Evolutionary conservation across 345 rosid species (phyloP), one percentile per base, ranked within the genome.

Genomic region (Salix arbutifolia): DNA sequence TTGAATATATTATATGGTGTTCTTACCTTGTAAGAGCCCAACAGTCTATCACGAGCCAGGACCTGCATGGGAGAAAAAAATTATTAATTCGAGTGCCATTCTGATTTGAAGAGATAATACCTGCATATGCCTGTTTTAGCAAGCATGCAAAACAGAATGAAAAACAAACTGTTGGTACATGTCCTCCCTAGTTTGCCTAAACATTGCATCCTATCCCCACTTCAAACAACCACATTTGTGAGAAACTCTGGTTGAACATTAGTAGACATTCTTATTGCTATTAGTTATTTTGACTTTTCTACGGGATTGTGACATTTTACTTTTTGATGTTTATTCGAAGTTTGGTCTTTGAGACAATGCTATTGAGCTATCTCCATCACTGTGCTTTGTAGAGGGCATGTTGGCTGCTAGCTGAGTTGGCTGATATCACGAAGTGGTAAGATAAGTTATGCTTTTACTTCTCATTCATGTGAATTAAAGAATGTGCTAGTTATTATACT

Each of bases 21-120:
- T 62, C 69, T 35, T 81, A 95, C 99, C 99, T 95, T 93, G 87
- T 89, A 93, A 78, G 97, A 88, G 38, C 99, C 99, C 73, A 95
- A 79, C 78, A 91, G 82, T 83, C 99, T 88, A 80, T 93, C 99
- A 6, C 99, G 96, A 81, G 97, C 99, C 79, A 95, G 85, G 80
- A 95, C 87, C 99, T 95, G 86, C 75, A 69, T 74, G 58, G 78
- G 78, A 64, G 23, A 40, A 66, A 38, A 75, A 6, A 58, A 21
- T 12, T 69, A 31, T 46, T 67, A 40, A 62, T 75, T 77, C 42
- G 12, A 50, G 38, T 73, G 44, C 9, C 52, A 50, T 35, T 76
- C 21, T 30, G 12, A n/a, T 42, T 46, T 38, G 33, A 42, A 61
- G 65, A 75, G 23, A 30, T 53, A 40, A n/a, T 35, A 28, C 8